Percentiles rank a stretch among this genome's conserved stretches.
These are phyloP conservation scores for Mucor saturninus DNA, from an alignment of 371 early-diverging fungal genomes.

Conservation along the genomic window DNA sequence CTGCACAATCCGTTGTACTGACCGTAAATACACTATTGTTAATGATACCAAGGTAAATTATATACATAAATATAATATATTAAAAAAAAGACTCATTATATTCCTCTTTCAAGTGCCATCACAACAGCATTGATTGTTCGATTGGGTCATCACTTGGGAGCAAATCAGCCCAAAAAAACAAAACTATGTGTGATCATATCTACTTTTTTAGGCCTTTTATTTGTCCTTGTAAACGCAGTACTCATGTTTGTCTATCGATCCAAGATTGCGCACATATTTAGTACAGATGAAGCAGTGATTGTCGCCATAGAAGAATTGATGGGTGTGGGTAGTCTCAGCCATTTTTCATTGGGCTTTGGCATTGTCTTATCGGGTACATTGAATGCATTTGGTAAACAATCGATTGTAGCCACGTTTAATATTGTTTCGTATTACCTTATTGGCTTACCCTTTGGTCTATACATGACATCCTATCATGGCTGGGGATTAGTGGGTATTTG, in stretches of 20 bases:
- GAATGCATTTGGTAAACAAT: constrained; percentile 47
- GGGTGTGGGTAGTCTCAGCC: constrained; percentile 78
- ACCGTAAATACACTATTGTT: constrained; percentile 36
- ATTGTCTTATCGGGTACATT: constrained; percentile 39
- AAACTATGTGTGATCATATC: constrained; percentile 31
- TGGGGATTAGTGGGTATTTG: constrained; percentile 47
- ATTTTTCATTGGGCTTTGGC: constrained; percentile 58
- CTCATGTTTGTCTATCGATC: constrained; percentile 28
- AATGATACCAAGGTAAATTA: constrained; percentile 48
- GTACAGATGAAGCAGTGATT: constrained; percentile 56
- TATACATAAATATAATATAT: no score
- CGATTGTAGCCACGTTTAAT: constrained; percentile 42
- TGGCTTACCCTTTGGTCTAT: constrained; percentile 47
- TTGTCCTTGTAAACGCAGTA: constrained; percentile 27
- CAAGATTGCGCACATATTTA: constrained; percentile 42
- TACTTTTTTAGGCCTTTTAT: constrained; percentile 15
- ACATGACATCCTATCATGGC: constrained; percentile 29
- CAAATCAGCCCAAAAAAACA: constrained; percentile 32
- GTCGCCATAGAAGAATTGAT: constrained; percentile 56
- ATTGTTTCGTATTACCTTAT: constrained; percentile 37
- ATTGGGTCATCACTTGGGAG: constrained; percentile 48
- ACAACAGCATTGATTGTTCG: constrained; percentile 39
- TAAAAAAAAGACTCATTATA: background rate
- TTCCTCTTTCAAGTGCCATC: constrained; percentile 4
- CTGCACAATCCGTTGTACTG: constrained; percentile 48